These are phyloP conservation scores for Entomortierella lignicola DNA, from an alignment of 192 early-diverging fungal species.

Conservation along the genomic window DNA sequence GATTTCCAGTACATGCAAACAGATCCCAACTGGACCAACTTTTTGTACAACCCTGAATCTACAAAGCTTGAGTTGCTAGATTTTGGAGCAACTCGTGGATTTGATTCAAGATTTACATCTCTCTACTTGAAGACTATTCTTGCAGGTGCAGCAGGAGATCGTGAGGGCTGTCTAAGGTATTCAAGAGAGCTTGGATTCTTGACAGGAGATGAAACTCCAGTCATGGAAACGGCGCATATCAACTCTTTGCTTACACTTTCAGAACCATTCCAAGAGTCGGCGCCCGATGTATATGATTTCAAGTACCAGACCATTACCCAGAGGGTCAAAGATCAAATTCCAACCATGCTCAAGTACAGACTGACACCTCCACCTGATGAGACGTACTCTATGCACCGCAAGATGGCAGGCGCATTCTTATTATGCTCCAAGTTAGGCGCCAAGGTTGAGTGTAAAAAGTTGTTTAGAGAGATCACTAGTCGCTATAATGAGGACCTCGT, in stretches of 20 bases:
- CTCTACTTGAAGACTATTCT: constrained; percentile 81
- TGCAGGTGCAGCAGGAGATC: constrained; percentile 78
- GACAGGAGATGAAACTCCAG: constrained; percentile 90
- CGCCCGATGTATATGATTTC: constrained; percentile 80
- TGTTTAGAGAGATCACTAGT: constrained; percentile 53
- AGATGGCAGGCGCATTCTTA: constrained; percentile 92
- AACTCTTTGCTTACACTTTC: constrained; percentile 88
- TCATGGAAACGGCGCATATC: constrained; percentile 80
- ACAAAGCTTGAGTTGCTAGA: constrained; percentile 88
- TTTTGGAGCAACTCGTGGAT: constrained; percentile 93
- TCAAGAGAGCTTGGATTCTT: constrained; percentile 90
- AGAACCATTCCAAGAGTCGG: constrained; percentile 77
- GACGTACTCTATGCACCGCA: constrained; percentile 95
- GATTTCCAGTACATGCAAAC: constrained; percentile 98
- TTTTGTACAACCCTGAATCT: constrained; percentile 81
- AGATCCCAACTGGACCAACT: constrained; percentile 99
- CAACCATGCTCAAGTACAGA: constrained; percentile 93
- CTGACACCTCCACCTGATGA: constrained; percentile 98
- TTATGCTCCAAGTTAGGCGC: constrained; percentile 84
- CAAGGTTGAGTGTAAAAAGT: constrained; percentile 43
- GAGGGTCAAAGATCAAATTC: constrained; percentile 88
- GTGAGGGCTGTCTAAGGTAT: constrained; percentile 78
- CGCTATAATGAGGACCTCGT: constrained; percentile 29
- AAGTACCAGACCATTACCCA: constrained; percentile 83
- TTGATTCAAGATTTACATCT: constrained; percentile 77